These are phyloP conservation scores for Pharnaceum exiguum DNA, from an alignment of 148 eudicot species.

Conservation along the genomic window DNA sequence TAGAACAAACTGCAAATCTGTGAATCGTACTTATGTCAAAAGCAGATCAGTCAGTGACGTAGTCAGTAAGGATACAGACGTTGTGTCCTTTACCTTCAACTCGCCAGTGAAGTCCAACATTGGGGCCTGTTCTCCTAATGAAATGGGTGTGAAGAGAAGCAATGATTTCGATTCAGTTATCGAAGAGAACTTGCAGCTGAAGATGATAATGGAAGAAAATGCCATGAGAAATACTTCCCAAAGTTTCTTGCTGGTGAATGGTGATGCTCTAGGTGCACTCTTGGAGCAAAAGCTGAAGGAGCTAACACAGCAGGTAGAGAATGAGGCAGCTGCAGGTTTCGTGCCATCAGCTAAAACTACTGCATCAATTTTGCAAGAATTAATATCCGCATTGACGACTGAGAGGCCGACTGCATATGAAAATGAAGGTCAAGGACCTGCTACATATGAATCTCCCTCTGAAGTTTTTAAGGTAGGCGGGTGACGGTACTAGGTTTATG, in stretches of 20 bases:
- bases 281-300: conserved; percentile 74
- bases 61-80: conserved; percentile 29
- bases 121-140: conserved; percentile 10
- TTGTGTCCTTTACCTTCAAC: conserved; percentile 42
- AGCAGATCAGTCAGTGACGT: conserved; percentile 24
- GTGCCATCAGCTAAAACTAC: conserved; percentile 51
- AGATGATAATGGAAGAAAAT: conserved; percentile 14
- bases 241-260: conserved; percentile 34
- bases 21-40: conserved; percentile 19
- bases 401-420: conserved; percentile 42
- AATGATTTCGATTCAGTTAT: conserved; percentile 14
- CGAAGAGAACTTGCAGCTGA: conserved; percentile 12
- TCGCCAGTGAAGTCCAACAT: conserved; percentile 44
- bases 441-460: conserved; percentile 16
- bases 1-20: conserved; percentile 16
- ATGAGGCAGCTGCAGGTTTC: conserved; percentile 43
- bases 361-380: conserved; percentile 82
- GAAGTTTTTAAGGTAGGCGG: conserved; percentile 4
- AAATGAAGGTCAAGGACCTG: conserved; percentile 18
- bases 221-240: conserved; percentile 20
- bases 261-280: conserved; percentile 68
- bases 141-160: conserved; percentile 21
- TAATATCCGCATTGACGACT: conserved; percentile 66
- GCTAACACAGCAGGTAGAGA: conserved; percentile 60
- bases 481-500: no score